Conservation (phyloP, 176 grass and related monocot species). For the Lolium multiflorum region DNA sequence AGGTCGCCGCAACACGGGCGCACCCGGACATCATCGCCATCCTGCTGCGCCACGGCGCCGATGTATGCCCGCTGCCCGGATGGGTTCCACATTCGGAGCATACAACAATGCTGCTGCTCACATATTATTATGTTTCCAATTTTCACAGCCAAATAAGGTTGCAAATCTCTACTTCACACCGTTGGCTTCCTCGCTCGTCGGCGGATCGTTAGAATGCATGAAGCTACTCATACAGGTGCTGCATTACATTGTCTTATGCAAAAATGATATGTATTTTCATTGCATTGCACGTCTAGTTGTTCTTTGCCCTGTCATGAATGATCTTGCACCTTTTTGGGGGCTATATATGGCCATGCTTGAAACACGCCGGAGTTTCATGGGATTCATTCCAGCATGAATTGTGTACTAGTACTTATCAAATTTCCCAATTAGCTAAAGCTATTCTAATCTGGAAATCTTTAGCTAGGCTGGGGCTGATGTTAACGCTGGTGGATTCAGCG, state of each 20-base stretch:
- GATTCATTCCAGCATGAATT: no score
- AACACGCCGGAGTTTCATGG: no score
- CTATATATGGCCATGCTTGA: no score
- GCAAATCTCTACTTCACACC: conserved; percentile 7
- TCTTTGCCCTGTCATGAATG: no score
- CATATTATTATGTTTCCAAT: background rate
- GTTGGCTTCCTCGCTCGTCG: background rate
- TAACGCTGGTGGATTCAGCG: background rate
- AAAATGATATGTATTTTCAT: background rate
- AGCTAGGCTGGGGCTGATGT: conserved; percentile 20
- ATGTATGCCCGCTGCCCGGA: background rate
- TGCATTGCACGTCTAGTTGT: no score
- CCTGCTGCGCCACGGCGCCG: background rate
- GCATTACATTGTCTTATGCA: background rate
- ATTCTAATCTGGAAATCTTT: background rate
- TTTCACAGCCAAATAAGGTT: conserved; percentile 14
- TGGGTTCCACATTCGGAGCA: no score
- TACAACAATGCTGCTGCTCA: no score
- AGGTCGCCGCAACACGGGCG: background rate
- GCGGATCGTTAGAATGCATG: conserved; percentile 10
- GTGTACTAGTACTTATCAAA: background rate
- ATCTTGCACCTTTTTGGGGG: no score
- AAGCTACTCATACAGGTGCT: conserved; percentile 4
- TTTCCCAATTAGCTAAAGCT: background rate
- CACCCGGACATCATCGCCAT: background rate